Base-by-base conservation (phyloP, 192 early-diverging fungal species). In the Linnemannia schmuckeri region DNA sequence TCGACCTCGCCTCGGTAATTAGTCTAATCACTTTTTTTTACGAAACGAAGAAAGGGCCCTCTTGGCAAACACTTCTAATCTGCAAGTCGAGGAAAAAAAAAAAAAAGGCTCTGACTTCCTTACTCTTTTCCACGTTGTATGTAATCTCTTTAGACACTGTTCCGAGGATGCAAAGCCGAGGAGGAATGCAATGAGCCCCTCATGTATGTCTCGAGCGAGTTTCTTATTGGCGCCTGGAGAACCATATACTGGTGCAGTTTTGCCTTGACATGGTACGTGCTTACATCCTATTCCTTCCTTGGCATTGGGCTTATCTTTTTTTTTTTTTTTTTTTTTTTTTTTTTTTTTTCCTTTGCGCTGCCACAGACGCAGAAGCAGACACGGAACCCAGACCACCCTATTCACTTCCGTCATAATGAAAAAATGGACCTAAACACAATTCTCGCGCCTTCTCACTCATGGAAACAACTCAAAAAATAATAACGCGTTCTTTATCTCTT, bases 231-330 rank as follows among this genome's bases (percentile, higher is more conserved):
- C 12, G 95, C 97, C 69, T 99, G 98, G 98, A 82, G 93, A 54
- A 87, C 90, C 0, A 91, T 97, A 49, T 99, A 99, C 89, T 99
- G 98, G 98, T 94, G 93, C 49, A 94, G 95, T 83, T 98, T 97
- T 86, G 89, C 90, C 55, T 88, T 97, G 77, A 97, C 96, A 71
- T 98, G 97, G 97, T 95, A 90, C 76, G 81, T 40, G 24, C 61
- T 47, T 17, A 33, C n/a, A 18, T 20, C 18, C n/a, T 35, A 2
- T 41, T 57, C 18, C 49, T 52, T 17, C 49, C 49, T 52, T 52
- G 49, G 49, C 49, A 52, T 52, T 52, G 49, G 49, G 49, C 37
- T 5, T n/a, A 63, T 76, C 49, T 52, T 52, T 52, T 52, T 49
- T 52, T 6, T 52, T 52, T 37, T 3, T 52, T 52, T 4, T 52